Base-by-base conservation (phyloP, 2,329 filamentous ascomycete genomes). In the Curvularia lunata region DNA sequence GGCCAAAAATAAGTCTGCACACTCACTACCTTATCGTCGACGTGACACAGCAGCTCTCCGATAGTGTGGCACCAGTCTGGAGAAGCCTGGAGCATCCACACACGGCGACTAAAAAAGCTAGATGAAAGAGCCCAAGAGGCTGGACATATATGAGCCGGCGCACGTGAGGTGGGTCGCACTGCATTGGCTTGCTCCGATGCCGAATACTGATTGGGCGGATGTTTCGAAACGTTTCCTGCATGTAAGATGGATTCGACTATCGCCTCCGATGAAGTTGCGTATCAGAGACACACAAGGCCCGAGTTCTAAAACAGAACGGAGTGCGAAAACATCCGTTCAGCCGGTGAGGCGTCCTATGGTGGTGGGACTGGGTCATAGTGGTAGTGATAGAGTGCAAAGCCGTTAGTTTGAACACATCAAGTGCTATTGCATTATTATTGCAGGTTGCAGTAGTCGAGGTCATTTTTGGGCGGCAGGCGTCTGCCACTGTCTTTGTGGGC, bases 171-270 rank as follows among this genome's bases (percentile, higher is more conserved):
- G 41, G 25, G 46, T 55, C 25, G 21, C 25, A 54, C 40, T 25
- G 53, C 23, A 60, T 63, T 49, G 41, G 21, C 48, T 53, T 52
- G 55, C 54, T 48, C 52, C 43, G 27, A 52, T 10, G 16, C 16
- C 16, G 19, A 16, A 2, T 34, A 57, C 8, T 62, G 21, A 71
- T 70, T 70, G 34, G 69, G 43, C 58, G 66, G 63, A 65, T 67
- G 68, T 72, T 72, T 71, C 63, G 54, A 70, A 72, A 68, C 63
- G 30, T 55, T 59, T 59, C 28, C 49, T 64, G 64, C 62, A 61
- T 30, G 66, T 65, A 43, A 63, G 63, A 62, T 59, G 38, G 47
- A 49, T 28, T 52, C 54, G 54, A 63, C 49, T 58, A 25, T 41
- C 48, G 50, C 54, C 21, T 48, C 23, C 48, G 40, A 49, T 52